Conservation (phyloP, 441 rosid species). For the Erodium chrysanthum region DNA sequence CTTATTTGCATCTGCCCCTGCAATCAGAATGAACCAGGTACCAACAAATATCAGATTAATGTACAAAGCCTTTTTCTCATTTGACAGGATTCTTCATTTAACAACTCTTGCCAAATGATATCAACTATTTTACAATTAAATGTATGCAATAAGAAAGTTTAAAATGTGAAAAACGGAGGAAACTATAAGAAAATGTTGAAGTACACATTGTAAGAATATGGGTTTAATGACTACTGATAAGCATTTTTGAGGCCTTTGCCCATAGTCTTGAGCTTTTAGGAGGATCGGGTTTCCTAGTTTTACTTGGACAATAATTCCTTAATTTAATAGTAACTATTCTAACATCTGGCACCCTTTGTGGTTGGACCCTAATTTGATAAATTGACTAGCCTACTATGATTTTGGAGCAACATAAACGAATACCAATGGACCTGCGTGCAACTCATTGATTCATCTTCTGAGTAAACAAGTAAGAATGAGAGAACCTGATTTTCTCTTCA, state of each 20-base stretch:
- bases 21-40: constrained; percentile 23
- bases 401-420: background rate
- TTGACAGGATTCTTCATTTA: background rate
- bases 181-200: background rate
- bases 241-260: no score
- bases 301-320: background rate
- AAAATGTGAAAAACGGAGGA: background rate
- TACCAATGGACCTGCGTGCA: background rate
- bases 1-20: constrained; percentile 49
- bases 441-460: background rate
- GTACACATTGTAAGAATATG: no score
- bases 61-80: constrained; percentile 4
- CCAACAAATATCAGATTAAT: background rate
- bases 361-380: background rate
- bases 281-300: background rate
- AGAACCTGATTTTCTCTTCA: constrained; percentile 67
- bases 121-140: background rate
- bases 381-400: background rate
- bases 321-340: no score
- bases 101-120: background rate
- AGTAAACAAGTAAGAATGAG: constrained; percentile 13
- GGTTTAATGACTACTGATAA: no score
- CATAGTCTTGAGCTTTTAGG: no score
- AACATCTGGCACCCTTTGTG: background rate
- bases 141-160: background rate